Base-by-base conservation (phyloP, 352 stramenopile genomes). In the Pythium apleroticum region DNA sequence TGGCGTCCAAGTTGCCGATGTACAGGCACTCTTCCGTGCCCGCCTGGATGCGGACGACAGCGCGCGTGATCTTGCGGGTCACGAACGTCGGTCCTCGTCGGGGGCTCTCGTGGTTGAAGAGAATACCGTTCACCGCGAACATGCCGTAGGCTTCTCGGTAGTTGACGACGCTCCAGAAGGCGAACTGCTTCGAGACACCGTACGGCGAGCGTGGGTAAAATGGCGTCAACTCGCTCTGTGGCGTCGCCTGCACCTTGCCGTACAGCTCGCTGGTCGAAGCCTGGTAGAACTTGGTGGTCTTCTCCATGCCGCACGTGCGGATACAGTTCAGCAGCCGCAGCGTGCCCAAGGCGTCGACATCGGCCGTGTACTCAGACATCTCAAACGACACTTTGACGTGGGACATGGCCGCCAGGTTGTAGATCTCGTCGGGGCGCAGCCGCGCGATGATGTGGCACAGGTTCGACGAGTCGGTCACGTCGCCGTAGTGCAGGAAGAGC, bases 341-440 rank as follows among this genome's bases (percentile, higher is more conserved):
- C 20, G 97, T 94, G 55, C 97, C 97, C 12, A 99, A 60, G 14
- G 84, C 97, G 67, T 99, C 97, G 39, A 97, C 97, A 63, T 99
- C 96, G n/a, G 97, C 97, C 41, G 97, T 99, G 85, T 99, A 99
- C 76, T 99, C 97, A 17, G 96, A 95, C 95, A 99, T 98, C 68
- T 99, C 97, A 65, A 99, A 99, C 10, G 96, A 99, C 30, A 99
- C 97, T 70, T 98, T 98, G 49, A 99, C 97, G 75, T 99, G 97
- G 75, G 91, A 98, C 96, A 99, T 99, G 24, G 97, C 97, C 10
- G 94, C 97, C 52, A 99, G 79, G 73, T 99, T 99, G 89, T 99
- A 99, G 68, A 99, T 97, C 78, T 99, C 97, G 63, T 97, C 82
- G 1, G 97, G 97, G 15, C 90, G 90, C n/a, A 98, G 81, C n/a